Evolutionary conservation across 2,329 filamentous ascomycete species (phyloP), one percentile per base, ranked within the genome.

Genomic region (Lachnellula cervina): DNA sequence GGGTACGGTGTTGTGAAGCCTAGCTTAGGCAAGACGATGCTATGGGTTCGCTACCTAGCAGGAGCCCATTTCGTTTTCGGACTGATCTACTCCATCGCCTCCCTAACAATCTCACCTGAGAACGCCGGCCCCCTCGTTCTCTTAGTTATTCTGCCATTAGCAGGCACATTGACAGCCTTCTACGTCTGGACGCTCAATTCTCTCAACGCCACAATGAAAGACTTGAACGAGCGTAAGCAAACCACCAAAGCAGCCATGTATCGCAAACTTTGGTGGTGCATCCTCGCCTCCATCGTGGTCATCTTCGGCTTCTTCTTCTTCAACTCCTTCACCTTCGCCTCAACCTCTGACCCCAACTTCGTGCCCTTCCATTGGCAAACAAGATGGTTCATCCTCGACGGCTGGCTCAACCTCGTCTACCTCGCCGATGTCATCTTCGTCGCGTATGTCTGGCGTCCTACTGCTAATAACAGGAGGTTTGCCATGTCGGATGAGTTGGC

Each of bases 401-500:
- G 94, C 54, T 99, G 94, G 94, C 78, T 97, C 50, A 97, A 97
- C 71, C 74, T 99, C 53, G 93, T 99, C 16, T 99, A 97, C 74
- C 84, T 99, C 61, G 89, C 89, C 57, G 93, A 99, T 68, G 90
- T 99, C 25, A 86, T 84, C 53, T 97, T 93, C 73, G 83, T 99
- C 62, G 91, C 94, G 21, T 99, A 97, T 72, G 80, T 99, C 52
- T 99, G 94, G 94, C 82, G 94, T 48, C 94, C 94, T 6, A 97
- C 93, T 21, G 91, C 89, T 51, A 97, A 99, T 74, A 99, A 99
- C 75, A 83, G 92, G 65, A 84, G 94, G 55, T 99, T 99, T 68
- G 94, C 94, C 60, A 99, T 99, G 94, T 96, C 90, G 75, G 94
- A 99, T 68, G 94, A 99, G 82, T 87, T 99, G 69, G 93, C 94